Conservation (phyloP, 306 rosid species). For the Vigna hirtella region DNA sequence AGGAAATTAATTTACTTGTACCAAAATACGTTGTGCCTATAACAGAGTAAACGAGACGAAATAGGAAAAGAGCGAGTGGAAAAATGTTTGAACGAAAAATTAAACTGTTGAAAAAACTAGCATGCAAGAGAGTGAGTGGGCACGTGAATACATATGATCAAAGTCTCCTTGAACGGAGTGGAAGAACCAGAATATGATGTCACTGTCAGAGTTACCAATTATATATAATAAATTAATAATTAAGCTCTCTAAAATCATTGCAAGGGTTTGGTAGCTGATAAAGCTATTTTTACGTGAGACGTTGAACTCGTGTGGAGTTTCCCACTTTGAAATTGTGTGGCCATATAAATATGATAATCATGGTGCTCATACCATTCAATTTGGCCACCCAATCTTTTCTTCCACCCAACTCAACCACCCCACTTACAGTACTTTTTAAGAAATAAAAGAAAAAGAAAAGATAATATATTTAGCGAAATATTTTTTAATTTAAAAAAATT, state of each 20-base stretch:
- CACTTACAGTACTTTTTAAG: background rate
- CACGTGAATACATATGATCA: background rate
- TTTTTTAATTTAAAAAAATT: too few species aligned
- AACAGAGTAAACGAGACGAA: too few species aligned
- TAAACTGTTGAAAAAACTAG: too few species aligned
- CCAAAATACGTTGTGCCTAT: too few species aligned
- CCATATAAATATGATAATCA: background rate
- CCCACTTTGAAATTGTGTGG: background rate
- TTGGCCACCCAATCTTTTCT: background rate
- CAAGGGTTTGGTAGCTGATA: background rate
- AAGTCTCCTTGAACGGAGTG: slow-evolving; percentile 11
- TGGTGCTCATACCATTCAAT: background rate
- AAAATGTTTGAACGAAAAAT: too few species aligned
- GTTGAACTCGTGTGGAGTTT: background rate
- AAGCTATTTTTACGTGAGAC: background rate
- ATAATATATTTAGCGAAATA: background rate
- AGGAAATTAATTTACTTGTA: background rate
- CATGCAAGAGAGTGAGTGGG: background rate
- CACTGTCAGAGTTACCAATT: background rate
- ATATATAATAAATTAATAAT: too few species aligned
- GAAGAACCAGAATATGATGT: slow-evolving; percentile 5
- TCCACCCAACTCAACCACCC: slow-evolving; percentile 33
- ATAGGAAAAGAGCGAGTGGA: too few species aligned
- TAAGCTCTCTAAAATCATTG: too few species aligned
- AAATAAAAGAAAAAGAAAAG: background rate